Percentiles rank a stretch among this genome's conserved stretches.
Evolutionary conservation across 2,329 filamentous ascomycete species (phyloP).

Genomic region (Penicillium hordei): DNA sequence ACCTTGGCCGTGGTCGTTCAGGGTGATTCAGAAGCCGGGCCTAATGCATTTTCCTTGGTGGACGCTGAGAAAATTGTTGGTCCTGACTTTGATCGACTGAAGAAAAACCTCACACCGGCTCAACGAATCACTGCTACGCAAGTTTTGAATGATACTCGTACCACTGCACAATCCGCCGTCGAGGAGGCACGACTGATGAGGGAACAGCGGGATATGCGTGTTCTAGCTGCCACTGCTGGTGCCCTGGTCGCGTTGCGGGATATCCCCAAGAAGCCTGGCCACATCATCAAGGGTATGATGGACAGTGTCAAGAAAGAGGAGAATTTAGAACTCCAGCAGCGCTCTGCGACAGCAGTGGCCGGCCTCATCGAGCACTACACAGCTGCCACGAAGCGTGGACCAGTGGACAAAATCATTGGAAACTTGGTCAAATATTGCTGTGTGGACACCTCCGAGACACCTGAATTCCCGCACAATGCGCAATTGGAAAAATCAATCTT

Average conservation of each 20-base stretch:
- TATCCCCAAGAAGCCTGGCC: constrained; percentile 88
- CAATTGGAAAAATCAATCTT: constrained; percentile 76
- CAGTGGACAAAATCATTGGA: constrained; percentile 92
- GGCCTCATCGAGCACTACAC: constrained; percentile 84
- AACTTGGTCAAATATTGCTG: constrained; percentile 98
- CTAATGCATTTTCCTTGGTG: constrained; percentile 82
- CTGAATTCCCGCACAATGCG: constrained; percentile 85
- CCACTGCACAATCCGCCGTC: constrained; percentile 69
- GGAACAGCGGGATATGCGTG: constrained; percentile 76
- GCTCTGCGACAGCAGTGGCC: constrained; percentile 82
- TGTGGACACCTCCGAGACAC: constrained; percentile 95
- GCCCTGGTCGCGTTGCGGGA: constrained; percentile 84
- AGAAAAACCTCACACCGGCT: constrained; percentile 83
- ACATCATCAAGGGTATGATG: constrained; percentile 95
- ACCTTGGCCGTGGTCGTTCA: constrained; percentile 87
- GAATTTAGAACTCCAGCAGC: constrained; percentile 80
- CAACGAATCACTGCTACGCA: constrained; percentile 81
- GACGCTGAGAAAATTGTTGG: constrained; percentile 86
- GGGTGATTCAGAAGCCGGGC: constrained; percentile 86
- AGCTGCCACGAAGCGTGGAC: constrained; percentile 72
- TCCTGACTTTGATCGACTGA: constrained; percentile 82
- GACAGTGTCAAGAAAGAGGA: constrained; percentile 96
- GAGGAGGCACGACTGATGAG: constrained; percentile 78
- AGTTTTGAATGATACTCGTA: constrained; percentile 73
- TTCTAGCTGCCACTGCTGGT: constrained; percentile 81